Percentiles rank a stretch among this genome's conserved stretches.
These are phyloP conservation scores for Neurospora sp. DNA, from an alignment of 495 filamentous ascomycete species.

Conservation along the genomic window DNA sequence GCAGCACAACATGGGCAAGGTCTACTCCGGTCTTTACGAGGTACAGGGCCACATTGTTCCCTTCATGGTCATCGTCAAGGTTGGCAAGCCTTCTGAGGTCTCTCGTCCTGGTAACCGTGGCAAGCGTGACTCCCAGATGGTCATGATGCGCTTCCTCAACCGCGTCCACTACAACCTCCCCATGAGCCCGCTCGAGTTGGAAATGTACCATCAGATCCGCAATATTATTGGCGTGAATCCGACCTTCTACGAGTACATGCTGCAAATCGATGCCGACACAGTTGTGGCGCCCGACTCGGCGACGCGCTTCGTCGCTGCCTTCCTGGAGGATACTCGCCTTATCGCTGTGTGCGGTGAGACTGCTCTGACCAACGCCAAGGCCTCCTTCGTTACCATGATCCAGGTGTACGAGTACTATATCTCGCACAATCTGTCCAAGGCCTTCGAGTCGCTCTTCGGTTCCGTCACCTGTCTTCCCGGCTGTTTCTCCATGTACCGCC, in stretches of 20 bases:
- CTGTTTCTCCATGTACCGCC: conserved; percentile 97
- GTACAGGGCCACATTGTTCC: conserved; percentile 97
- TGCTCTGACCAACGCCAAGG: conserved; percentile 81
- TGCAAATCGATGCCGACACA: conserved; percentile 97
- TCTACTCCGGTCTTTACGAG: conserved; percentile 96
- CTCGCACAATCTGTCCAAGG: conserved; percentile 94
- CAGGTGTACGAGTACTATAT: conserved; percentile 99
- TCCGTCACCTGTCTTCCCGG: conserved; percentile 95
- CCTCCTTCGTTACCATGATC: conserved; percentile 94
- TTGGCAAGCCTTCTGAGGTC: conserved; percentile 94
- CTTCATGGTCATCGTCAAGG: conserved; percentile 93
- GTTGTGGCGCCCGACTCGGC: conserved; percentile 85
- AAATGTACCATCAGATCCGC: conserved; percentile 97
- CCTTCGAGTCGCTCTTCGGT: conserved; percentile 96
- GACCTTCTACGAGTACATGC: conserved; percentile 93
- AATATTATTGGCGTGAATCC: conserved; percentile 99
- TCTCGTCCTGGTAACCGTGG: conserved; percentile 95
- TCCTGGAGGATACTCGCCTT: conserved; percentile 82
- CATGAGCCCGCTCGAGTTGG: conserved; percentile 93
- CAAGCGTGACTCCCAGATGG: conserved; percentile 98
- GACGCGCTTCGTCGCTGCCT: conserved; percentile 84
- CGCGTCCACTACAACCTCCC: conserved; percentile 91
- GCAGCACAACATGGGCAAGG: conserved; percentile 98
- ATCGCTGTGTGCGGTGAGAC: conserved; percentile 95
- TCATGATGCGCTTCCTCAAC: conserved; percentile 97